These are phyloP conservation scores for Lepidium didymum DNA, from an alignment of 345 rosid species.

Conservation along the genomic window DNA sequence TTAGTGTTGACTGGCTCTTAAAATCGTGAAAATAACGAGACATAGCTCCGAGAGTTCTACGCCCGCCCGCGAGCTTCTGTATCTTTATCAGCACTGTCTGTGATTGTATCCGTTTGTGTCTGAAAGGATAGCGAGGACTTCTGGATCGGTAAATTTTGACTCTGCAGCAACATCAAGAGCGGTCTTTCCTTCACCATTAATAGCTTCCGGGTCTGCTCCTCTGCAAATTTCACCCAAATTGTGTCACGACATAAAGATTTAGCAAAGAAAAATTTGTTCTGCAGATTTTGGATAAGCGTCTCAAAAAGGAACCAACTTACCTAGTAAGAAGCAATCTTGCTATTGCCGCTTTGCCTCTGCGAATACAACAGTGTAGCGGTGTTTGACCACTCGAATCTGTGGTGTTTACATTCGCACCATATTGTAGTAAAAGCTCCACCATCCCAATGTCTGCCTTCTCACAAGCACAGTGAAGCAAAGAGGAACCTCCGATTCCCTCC, in stretches of 20 bases:
- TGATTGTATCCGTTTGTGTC: slow-evolving; percentile 48
- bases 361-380: slow-evolving; percentile 73
- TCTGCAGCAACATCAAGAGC: slow-evolving; percentile 57
- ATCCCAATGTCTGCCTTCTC: slow-evolving; percentile 91
- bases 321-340: slow-evolving; percentile 84
- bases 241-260: not conserved
- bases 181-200: slow-evolving; percentile 56
- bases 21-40: not conserved
- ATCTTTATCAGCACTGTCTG: slow-evolving; percentile 13
- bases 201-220: slow-evolving; percentile 75
- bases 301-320: slow-evolving; percentile 36
- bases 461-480: slow-evolving; percentile 94
- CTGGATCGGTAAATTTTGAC: slow-evolving; percentile 49
- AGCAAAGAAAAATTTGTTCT: not conserved
- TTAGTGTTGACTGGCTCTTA: slow-evolving; percentile 13
- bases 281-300: not conserved
- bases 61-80: not conserved
- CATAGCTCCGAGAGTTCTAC: slow-evolving; percentile 1
- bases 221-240: slow-evolving; percentile 34
- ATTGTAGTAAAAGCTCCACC: slow-evolving; percentile 93
- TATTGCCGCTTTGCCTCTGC: slow-evolving; percentile 47
- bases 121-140: slow-evolving; percentile 58
- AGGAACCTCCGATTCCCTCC: slow-evolving; percentile 65
- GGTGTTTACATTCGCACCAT: slow-evolving; percentile 79
- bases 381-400: slow-evolving; percentile 72